These are phyloP conservation scores for Acanthamoeba sp. DNA, from an alignment of 208 protist species.

Conservation along the genomic window DNA sequence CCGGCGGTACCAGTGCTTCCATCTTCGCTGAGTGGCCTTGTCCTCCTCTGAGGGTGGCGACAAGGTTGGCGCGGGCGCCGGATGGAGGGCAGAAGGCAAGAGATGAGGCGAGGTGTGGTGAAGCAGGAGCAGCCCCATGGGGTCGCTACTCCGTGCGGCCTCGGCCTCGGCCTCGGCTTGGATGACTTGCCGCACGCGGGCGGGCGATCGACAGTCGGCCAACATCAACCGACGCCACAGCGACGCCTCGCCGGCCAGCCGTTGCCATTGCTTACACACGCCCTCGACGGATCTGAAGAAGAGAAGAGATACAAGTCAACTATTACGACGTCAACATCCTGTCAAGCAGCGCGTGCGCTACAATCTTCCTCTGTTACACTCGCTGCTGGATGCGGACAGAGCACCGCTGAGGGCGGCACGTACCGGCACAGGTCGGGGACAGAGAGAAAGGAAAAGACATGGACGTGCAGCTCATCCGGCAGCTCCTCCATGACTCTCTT, in stretches of 20 bases:
- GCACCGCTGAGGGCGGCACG: background rate
- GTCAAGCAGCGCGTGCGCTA: too few species aligned
- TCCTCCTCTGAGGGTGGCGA: background rate
- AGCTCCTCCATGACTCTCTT: background rate
- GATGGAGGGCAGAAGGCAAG: background rate
- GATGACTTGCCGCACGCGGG: background rate
- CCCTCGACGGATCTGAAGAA: background rate
- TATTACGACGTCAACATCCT: too few species aligned
- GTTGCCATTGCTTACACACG: background rate
- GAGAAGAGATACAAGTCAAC: too few species aligned
- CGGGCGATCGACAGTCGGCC: background rate
- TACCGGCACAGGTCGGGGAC: background rate
- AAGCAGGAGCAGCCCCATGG: background rate
- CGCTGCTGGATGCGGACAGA: background rate
- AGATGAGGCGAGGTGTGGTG: background rate
- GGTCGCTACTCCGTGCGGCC: background rate
- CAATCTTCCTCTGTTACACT: too few species aligned
- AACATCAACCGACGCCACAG: background rate
- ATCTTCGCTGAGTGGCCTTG: background rate
- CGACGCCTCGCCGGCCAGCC: background rate
- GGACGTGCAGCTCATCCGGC: background rate
- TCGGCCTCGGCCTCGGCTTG: background rate
- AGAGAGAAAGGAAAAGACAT: background rate
- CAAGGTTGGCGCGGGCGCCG: background rate
- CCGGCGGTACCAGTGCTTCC: constrained; percentile 2